Evolutionary conservation across 73 alveolate species (phyloP), one percentile per base, ranked within the genome.

Genomic region (Durusdinium trenchii): DNA sequence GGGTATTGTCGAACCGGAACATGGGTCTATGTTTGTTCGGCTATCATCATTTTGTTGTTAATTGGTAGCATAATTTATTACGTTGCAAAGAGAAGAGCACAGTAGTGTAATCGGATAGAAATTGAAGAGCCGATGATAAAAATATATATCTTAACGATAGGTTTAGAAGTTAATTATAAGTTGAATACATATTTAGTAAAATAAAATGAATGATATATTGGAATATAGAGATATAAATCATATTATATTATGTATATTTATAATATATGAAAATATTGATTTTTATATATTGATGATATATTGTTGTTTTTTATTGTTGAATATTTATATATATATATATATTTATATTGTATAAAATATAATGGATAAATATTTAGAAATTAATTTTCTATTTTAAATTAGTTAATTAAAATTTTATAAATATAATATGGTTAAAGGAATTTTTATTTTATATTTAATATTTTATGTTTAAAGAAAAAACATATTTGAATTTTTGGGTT

Each of bases 1-100:
- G 86, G 86, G 28, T 76, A 76, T 43, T 76, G 86, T 43, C 86
- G 86, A 38, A 76, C 83, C 6, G 83, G 83, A 30, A 35, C 40
- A 10, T 71, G 83, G 83, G 83, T 71, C 83, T 71, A 16, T n/a
- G 40, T 71, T 71, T 71, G 51, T 7, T 26, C 51, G 12, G 83
- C 51, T 35, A 23, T 71, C 40, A 50, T 71, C 26, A 32, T 38
- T 10, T 6, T 71, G 16, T 47, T 35, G 40, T 47, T 71, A n/a
- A 36, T 71, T n/a, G 83, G 51, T 50, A 26, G 40, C 32, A 4
- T 42, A 9, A 42, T 76, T 43, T 40, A 40, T 40, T 76, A 20
- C 20, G 40, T 76, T 28, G 7, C 12, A 38, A 40, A 76, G 60
- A 38, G 86, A 1, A 10, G 84, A 35, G n/a, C 48, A 73, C 35